Percentiles rank a stretch among this genome's conserved stretches.
phyloP scores from a whole-genome alignment of 306 rosid species.

The Acacia melanoxylon region DNA sequence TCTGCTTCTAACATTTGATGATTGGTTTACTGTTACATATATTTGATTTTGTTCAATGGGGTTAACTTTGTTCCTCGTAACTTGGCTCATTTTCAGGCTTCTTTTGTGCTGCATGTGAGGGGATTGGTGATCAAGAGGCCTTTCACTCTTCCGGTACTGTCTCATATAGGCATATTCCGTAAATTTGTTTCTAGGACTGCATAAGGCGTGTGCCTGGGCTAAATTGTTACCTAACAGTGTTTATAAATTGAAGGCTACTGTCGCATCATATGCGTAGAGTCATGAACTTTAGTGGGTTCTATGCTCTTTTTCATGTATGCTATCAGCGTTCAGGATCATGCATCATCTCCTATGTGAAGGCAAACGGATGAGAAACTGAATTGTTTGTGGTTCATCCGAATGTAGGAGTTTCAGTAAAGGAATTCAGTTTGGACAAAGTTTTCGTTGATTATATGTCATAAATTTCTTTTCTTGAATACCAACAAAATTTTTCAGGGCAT shows the following conservation, averaged over 20 bases:
- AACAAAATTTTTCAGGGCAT: background rate
- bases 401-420: background rate
- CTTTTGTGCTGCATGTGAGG: slow-evolving; percentile 23
- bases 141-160: background rate
- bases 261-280: background rate
- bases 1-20: slow-evolving; percentile 12
- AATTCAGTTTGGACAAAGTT: background rate
- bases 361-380: background rate
- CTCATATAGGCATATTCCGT: background rate
- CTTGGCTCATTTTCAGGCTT: background rate
- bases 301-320: background rate
- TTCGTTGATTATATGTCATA: background rate
- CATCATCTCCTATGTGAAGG: background rate
- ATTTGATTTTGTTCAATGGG: background rate
- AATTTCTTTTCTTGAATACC: background rate
- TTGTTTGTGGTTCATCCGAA: background rate
- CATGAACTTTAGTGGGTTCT: background rate
- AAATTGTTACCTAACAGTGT: background rate
- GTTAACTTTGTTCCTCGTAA: no score
- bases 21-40: background rate
- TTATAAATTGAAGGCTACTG: background rate
- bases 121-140: slow-evolving; percentile 30
- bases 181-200: slow-evolving; percentile 3
- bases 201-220: background rate
- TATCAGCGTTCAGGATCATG: background rate